A percentile compares a stretch with the other conserved stretches of the same genome.
Conservation (phyloP, 139 green algal species). For the Volvox reticuliferus region DNA sequence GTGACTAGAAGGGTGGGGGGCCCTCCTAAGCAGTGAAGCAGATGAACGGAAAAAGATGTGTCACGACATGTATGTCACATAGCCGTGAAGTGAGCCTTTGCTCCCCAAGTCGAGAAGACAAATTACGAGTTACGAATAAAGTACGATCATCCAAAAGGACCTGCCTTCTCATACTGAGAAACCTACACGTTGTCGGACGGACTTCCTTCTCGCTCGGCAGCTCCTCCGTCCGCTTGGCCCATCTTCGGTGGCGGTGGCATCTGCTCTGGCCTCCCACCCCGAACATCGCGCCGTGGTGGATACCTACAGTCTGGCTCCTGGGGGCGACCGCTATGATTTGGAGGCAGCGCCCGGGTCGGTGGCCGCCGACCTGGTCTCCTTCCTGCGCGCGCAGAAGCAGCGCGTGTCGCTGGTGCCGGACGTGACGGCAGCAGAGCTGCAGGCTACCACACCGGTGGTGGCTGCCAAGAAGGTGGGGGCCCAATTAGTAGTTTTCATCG, state of each 20-base stretch:
- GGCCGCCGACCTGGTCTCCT: constrained; percentile 60
- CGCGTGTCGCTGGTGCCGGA: constrained; percentile 64
- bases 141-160: no score
- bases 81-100: no score
- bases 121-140: no score
- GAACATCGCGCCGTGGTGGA: constrained; percentile 79
- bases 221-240: constrained; percentile 61
- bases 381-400: neutral
- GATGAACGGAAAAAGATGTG: no score
- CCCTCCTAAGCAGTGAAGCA: no score
- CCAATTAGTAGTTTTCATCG: no score
- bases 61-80: no score
- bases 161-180: no score
- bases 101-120: no score
- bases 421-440: constrained; percentile 36
- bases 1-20: no score
- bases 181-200: no score
- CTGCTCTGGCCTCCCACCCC: constrained; percentile 46
- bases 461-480: constrained; percentile 18
- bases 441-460: constrained; percentile 19
- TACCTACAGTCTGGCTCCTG: constrained; percentile 65
- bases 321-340: constrained; percentile 23
- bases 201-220: constrained; percentile 17
- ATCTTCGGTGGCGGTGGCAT: constrained; percentile 66
- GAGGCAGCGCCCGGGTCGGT: constrained; percentile 36